Evolutionary conservation across 208 protist species (phyloP).

Genomic region (Naegleria fowleri): DNA sequence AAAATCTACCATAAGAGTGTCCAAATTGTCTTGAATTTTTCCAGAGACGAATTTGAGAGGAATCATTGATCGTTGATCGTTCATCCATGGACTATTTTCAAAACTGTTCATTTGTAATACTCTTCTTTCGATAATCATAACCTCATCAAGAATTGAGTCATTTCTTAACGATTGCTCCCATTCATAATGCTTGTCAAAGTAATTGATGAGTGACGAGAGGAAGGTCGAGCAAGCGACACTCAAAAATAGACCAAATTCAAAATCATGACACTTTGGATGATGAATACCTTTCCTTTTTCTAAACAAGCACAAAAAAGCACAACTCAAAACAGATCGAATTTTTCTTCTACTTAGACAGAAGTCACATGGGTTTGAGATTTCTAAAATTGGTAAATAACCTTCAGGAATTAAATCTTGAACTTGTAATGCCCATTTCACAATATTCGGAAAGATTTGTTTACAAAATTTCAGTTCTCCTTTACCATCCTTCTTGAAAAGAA

Average conservation of each 20-base stretch:
- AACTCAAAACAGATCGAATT: background rate
- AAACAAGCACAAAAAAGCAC: background rate
- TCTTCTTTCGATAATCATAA: background rate
- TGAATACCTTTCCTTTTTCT: background rate
- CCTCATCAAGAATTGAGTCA: background rate
- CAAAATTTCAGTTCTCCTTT: background rate
- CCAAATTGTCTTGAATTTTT: constrained; percentile 60
- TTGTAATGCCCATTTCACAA: background rate
- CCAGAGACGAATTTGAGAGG: constrained; percentile 10
- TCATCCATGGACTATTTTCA: background rate
- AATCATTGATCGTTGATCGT: background rate
- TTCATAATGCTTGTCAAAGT: background rate
- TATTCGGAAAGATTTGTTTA: background rate
- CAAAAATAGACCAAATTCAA: background rate
- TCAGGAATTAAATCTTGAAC: background rate
- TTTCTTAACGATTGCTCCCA: background rate
- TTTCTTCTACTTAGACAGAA: background rate
- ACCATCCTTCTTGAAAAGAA: background rate
- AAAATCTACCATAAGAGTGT: constrained; percentile 69
- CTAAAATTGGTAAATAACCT: background rate
- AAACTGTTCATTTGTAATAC: background rate
- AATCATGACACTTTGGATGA: background rate
- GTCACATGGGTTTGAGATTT: background rate
- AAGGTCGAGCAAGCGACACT: background rate
- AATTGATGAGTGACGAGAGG: background rate